These are phyloP conservation scores for Comarum palustre DNA, from an alignment of 306 rosid genomes.

Conservation along the genomic window DNA sequence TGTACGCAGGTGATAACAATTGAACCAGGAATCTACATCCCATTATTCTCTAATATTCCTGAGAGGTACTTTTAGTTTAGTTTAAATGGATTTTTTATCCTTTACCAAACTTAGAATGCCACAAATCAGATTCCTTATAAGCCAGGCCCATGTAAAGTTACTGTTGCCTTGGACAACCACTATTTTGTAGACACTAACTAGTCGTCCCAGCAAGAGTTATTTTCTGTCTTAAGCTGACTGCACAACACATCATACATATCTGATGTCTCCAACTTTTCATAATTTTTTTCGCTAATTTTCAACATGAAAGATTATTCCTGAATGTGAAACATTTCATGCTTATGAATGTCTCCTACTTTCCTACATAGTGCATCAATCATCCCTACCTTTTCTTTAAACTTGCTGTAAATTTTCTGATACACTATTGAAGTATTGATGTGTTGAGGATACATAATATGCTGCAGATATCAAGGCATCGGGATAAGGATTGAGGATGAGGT, in stretches of 20 bases:
- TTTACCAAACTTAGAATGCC: slow-evolving; percentile 18
- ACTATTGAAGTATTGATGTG: slow-evolving; percentile 9
- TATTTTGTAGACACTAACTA: not conserved
- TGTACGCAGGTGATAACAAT: slow-evolving; percentile 75
- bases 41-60: slow-evolving; percentile 56
- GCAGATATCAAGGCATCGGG: slow-evolving; percentile 76
- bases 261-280: not conserved
- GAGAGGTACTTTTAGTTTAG: slow-evolving; percentile 52
- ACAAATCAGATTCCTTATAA: slow-evolving; percentile 5
- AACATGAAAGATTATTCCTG: not conserved
- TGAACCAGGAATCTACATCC: slow-evolving; percentile 90
- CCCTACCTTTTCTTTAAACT: not conserved
- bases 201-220: not conserved
- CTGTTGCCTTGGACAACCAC: not conserved
- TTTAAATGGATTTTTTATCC: slow-evolving; percentile 1
- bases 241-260: slow-evolving; percentile 6
- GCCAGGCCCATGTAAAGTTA: not conserved
- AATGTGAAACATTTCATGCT: not conserved
- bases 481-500: slow-evolving; percentile 93
- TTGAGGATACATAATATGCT: slow-evolving; percentile 16
- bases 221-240: not conserved
- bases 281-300: not conserved
- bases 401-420: slow-evolving; percentile 31
- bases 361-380: slow-evolving; percentile 3
- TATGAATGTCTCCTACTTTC: not conserved